Conservation (phyloP, 1,284 basidiomycete species). For the Agaricales sp. region DNA sequence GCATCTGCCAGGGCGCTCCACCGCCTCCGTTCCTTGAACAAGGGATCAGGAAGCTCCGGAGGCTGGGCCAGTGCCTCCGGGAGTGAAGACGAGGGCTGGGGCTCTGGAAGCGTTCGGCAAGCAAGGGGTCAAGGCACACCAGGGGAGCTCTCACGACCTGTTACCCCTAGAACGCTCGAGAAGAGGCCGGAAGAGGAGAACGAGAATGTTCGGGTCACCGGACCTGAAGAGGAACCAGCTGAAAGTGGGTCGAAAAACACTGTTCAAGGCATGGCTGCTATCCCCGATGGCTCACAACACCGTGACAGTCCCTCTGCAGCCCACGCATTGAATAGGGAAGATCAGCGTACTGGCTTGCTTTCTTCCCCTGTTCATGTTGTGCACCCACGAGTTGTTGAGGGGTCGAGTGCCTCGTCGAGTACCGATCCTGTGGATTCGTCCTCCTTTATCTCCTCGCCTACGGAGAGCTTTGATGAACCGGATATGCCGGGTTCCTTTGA, state of each 20-base stretch:
- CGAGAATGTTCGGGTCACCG: constrained; percentile 10
- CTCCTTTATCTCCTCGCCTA: neutral
- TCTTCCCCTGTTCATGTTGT: neutral
- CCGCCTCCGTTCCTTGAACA: constrained; percentile 34
- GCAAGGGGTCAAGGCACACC: too few relatives aligned
- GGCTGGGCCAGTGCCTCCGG: constrained; percentile 6
- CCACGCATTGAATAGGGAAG: neutral
- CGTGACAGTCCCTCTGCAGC: neutral
- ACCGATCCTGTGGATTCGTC: too few relatives aligned
- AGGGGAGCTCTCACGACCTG: too few relatives aligned
- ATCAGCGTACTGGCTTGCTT: neutral
- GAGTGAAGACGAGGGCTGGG: constrained; percentile 3
- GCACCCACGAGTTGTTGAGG: neutral
- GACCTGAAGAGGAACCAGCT: neutral
- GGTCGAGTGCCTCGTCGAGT: too few relatives aligned
- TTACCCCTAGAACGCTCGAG: neutral
- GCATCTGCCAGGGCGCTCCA: constrained; percentile 45
- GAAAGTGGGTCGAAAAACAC: too few relatives aligned
- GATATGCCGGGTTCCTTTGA: constrained; percentile 9
- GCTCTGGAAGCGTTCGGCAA: neutral
- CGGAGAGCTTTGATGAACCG: neutral
- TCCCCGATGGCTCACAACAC: neutral
- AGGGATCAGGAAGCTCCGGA: constrained; percentile 16
- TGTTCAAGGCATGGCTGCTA: too few relatives aligned
- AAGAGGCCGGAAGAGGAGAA: constrained; percentile 10